Conservation (phyloP, 2,329 filamentous ascomycete species). For the Penicillium digitatum region DNA sequence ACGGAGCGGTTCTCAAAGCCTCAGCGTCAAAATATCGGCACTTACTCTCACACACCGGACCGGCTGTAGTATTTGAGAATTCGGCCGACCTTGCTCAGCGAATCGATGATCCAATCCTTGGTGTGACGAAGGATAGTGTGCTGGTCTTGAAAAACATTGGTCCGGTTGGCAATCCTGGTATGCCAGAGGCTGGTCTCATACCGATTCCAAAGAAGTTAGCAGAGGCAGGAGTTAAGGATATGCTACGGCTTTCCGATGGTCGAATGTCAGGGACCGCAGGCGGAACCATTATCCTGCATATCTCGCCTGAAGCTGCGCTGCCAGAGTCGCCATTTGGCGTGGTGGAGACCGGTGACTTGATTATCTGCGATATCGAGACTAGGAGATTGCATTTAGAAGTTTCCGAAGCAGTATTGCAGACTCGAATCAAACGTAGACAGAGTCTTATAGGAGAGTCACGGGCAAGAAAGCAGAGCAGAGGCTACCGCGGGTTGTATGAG, state of each 20-base stretch:
- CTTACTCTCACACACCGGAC: constrained; percentile 45
- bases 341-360: constrained; percentile 48
- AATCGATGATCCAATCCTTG: constrained; percentile 46
- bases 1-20: constrained; percentile 50
- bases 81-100: constrained; percentile 45
- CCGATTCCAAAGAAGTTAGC: constrained; percentile 51
- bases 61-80: constrained; percentile 49
- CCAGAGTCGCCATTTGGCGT: constrained; percentile 48
- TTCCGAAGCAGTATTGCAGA: constrained; percentile 40
- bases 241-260: constrained; percentile 53
- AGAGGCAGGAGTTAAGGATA: constrained; percentile 48
- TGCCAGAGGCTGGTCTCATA: constrained; percentile 52
- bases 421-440: constrained; percentile 35
- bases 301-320: constrained; percentile 51
- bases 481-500: constrained; percentile 42
- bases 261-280: constrained; percentile 56
- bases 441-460: constrained; percentile 11
- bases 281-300: constrained; percentile 53
- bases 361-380: constrained; percentile 45
- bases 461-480: constrained; percentile 30
- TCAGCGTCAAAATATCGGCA: constrained; percentile 48
- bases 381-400: constrained; percentile 44
- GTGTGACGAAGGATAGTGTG: constrained; percentile 45
- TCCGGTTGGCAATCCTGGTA: constrained; percentile 51
- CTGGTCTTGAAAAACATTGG: constrained; percentile 50